Evolutionary conservation across 169 alveolate genomes (phyloP).

Genomic region (Theileria annulata): DNA sequence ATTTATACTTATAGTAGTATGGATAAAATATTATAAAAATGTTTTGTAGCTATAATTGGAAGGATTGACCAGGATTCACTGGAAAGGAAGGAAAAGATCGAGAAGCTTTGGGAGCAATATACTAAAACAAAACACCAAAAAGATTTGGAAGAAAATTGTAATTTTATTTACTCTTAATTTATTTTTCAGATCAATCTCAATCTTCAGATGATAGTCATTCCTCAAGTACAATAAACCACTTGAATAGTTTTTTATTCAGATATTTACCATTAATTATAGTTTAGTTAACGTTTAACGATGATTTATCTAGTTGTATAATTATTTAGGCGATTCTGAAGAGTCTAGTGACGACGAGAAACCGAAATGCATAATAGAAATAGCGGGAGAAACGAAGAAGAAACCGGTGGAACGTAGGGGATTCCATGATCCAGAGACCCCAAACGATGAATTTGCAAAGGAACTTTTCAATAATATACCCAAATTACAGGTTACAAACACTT

Average conservation of each 20-base stretch:
- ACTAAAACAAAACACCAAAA: conserved; percentile 1
- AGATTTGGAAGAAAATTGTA: not conserved
- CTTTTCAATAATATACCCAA: conserved; percentile 43
- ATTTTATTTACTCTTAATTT: not conserved
- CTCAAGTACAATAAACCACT: not conserved
- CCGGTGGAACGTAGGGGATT: conserved; percentile 13
- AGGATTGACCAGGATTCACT: conserved; percentile 34
- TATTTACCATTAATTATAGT: no score
- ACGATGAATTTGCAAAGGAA: conserved; percentile 54
- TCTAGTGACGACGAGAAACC: conserved; percentile 45
- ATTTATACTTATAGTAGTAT: not conserved
- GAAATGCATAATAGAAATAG: conserved; percentile 60
- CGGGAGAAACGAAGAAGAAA: conserved; percentile 15
- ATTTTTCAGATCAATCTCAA: not conserved
- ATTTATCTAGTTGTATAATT: no score
- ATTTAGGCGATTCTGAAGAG: conserved; percentile 30
- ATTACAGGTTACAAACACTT: not conserved
- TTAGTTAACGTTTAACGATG: no score
- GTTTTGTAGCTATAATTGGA: conserved; percentile 48
- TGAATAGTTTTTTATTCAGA: no score
- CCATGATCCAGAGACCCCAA: conserved; percentile 12
- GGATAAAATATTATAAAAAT: not conserved
- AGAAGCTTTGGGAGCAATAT: conserved; percentile 51
- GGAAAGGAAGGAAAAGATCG: conserved; percentile 59
- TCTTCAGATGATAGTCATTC: not conserved